Conservation (phyloP, 1,284 basidiomycete species). For the Apiotrichum mycotoxinovorans region DNA sequence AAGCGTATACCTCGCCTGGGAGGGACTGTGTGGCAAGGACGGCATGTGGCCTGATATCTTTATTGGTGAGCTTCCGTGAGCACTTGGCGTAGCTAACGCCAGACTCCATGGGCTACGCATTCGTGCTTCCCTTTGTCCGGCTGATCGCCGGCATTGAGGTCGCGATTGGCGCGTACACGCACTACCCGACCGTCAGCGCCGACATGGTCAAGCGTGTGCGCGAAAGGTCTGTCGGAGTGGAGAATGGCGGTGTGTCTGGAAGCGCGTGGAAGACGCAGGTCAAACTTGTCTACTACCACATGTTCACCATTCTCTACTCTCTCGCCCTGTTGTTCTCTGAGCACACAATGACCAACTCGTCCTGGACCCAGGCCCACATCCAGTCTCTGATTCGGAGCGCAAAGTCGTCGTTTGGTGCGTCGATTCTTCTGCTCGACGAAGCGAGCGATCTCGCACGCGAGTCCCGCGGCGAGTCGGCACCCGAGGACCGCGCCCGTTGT, state of each 20-base stretch:
- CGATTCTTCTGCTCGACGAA: constrained; percentile 39
- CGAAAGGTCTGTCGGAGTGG: constrained; percentile 60
- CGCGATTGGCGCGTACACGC: constrained; percentile 84
- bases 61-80: constrained; percentile 61
- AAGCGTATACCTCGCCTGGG: constrained; percentile 74
- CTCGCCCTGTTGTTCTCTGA: constrained; percentile 68
- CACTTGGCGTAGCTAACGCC: constrained; percentile 1
- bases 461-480: constrained; percentile 20
- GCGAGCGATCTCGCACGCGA: not conserved
- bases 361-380: constrained; percentile 88
- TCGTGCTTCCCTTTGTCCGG: constrained; percentile 76
- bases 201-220: constrained; percentile 86
- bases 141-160: constrained; percentile 57
- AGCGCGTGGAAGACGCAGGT: constrained; percentile 60
- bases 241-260: constrained; percentile 65
- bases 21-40: constrained; percentile 53
- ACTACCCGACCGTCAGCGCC: constrained; percentile 93
- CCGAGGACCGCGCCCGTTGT: constrained; percentile 24
- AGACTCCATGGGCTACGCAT: constrained; percentile 99
- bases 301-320: constrained; percentile 81
- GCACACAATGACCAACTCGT: constrained; percentile 82
- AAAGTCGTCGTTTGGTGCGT: constrained; percentile 25
- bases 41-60: constrained; percentile 65
- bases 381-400: constrained; percentile 59
- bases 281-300: constrained; percentile 85